Evolutionary conservation across 2,329 filamentous ascomycete species (phyloP), one percentile per base, ranked within the genome.

Genomic region (Zalaria sp.): DNA sequence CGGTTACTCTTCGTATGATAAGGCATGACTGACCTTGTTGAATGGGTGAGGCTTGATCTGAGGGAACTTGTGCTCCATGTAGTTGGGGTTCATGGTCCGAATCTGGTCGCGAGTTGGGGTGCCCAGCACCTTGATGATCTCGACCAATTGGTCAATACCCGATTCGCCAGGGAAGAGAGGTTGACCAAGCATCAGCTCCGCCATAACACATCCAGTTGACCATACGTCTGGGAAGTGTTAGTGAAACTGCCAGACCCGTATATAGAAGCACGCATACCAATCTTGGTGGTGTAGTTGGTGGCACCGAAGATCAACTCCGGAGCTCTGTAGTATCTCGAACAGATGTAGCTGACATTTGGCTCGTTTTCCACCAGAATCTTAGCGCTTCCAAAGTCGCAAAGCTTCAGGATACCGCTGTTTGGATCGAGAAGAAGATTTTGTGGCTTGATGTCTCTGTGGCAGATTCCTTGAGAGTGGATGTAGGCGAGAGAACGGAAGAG

Each of bases 51-150:
- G 91, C 72, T 98, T 98, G 71, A 98, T 98, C 65, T 98, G 91
- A 38, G 91, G 91, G 66, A 98, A 98, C 70, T 96, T 96, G 71
- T 98, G 91, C 69, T 98, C 91, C 91, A 98, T 98, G 67, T 98
- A 98, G 66, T 98, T 98, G 45, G 91, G 91, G 66, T 98, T 98
- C 91, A 98, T 98, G 51, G 91, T 98, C 53, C 91, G 84, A 57
- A 98, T 98, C 65, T 98, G 91, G 63, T 98, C 91, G 50, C 91
- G 77, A 31, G 91, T 96, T 11, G 91, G 91, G 11, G 91, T 98
- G 46, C 91, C 91, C 46, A 98, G 71, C 41, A 98, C 89, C 69
- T 98, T 98, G 73, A 98, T 98, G 61, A 98, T 98, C 66, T 98
- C 91, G 37, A 98, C 91, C 38, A 98, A 72, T 62, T 98, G 91